Conservation (phyloP, 1,284 basidiomycete species). For the Ganoderma meredithae region DNA sequence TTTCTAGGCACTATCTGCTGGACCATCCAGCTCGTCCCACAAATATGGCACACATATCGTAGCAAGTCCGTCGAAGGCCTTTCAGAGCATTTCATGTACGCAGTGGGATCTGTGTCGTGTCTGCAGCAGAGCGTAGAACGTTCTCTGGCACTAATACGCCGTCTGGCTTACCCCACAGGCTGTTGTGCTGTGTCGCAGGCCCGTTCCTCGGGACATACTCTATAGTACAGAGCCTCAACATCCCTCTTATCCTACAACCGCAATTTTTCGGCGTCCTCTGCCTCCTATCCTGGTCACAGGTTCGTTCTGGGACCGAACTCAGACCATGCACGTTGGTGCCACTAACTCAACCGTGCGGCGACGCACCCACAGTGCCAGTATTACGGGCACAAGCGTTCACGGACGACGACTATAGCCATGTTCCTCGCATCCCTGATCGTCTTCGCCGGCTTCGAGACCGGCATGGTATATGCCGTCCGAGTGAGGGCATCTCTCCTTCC, state of each 20-base stretch:
- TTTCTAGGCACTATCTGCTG: conserved; percentile 66
- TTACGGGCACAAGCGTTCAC: conserved; percentile 56
- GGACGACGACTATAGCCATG: conserved; percentile 40
- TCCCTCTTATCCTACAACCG: conserved; percentile 80
- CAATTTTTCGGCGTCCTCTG: conserved; percentile 74
- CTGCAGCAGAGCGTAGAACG: not conserved
- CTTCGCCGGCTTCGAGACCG: conserved; percentile 66
- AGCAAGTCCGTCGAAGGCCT: conserved; percentile 77
- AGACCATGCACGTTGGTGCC: not conserved
- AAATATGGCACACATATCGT: conserved; percentile 78
- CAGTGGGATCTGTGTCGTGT: too few species aligned
- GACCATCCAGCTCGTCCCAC: conserved; percentile 77
- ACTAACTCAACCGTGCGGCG: not conserved
- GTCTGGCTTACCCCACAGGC: conserved; percentile 41
- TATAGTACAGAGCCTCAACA: conserved; percentile 72
- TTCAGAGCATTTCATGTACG: conserved; percentile 74
- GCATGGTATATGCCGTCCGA: conserved; percentile 64
- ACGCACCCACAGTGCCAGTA: conserved; percentile 59
- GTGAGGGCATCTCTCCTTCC: conserved; percentile 40
- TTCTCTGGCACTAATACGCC: not conserved
- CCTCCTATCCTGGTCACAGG: conserved; percentile 73
- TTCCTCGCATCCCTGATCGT: conserved; percentile 50
- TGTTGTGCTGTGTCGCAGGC: conserved; percentile 71
- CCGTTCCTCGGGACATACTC: conserved; percentile 75
- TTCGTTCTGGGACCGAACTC: conserved; percentile 37